These are phyloP conservation scores for Penicillium sp. DNA, from an alignment of 2,329 filamentous ascomycete species.

Conservation along the genomic window DNA sequence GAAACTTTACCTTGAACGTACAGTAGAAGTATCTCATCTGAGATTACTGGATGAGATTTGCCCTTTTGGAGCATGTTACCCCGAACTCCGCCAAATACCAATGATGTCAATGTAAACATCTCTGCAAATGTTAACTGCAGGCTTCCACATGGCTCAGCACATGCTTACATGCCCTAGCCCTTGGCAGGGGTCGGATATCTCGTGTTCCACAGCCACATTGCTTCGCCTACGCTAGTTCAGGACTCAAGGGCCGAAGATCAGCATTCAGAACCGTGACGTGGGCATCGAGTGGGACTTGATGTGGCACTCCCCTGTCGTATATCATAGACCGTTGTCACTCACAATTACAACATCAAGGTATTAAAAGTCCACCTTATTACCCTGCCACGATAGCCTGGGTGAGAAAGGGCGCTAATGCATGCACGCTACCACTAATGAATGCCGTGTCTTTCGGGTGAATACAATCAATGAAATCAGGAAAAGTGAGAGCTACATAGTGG, in stretches of 20 bases:
- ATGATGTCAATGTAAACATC: not conserved
- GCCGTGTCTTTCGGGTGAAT: no score
- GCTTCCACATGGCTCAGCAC: not conserved
- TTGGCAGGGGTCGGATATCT: not conserved
- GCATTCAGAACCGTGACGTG: not conserved
- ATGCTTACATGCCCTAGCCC: no score
- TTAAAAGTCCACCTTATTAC: no score
- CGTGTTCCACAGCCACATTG: not conserved
- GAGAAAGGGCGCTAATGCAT: no score
- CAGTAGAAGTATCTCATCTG: not conserved
- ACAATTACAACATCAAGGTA: no score
- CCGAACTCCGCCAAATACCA: not conserved
- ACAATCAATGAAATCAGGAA: no score
- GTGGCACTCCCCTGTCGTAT: no score
- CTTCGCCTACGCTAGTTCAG: slow-evolving; percentile 2
- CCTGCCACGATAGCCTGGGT: no score
- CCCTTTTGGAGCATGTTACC: not conserved
- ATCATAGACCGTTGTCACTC: not conserved
- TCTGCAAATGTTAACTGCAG: not conserved
- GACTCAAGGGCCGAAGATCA: not conserved
- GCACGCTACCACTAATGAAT: not conserved
- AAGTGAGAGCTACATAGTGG: no score
- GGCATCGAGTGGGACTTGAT: not conserved
- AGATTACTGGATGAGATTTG: not conserved
- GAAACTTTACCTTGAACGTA: no score